Evolutionary conservation across 306 rosid genomes (phyloP), one percentile per base, ranked within the genome.

Genomic region (Gillenia trifoliata): DNA sequence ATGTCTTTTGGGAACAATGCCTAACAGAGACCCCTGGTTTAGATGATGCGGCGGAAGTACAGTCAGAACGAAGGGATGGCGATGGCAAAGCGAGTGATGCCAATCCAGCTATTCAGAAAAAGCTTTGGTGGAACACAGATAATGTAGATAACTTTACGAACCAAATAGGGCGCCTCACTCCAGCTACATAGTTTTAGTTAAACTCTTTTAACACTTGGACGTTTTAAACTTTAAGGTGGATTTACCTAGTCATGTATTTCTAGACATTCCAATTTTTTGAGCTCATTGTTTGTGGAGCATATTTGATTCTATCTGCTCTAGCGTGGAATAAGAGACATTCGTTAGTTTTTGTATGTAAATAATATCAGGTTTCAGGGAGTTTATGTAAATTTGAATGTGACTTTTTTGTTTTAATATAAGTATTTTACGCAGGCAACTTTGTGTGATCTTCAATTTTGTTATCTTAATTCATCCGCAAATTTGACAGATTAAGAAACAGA

Each of bases 1-100:
- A 82, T 64, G 61, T 73, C 41, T 82, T 82, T 65, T 82, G 85
- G 85, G 85, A 82, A 41, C 82, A 82, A 34, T 82, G 82, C 76
- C 57, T 82, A 54, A 82, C 85, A 26, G 85, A 82, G 75, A 45
- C 74, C 19, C 85, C 85, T 10, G 82, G 64, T 64, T 56, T 77
- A 31, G 69, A 59, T 19, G 76, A 73, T 29, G n/a, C 36, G 1
- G 66, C 43, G 31, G 72, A 70, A 79, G 66, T 19, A 8, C 69
- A 57, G n/a, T 59, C 74, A 8, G 75, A 50, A 54, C 52, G 75
- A 68, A 38, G 33, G 64, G 60, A 68, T 59, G 31, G 28, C 15
- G 12, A 70, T n/a, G 60, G 60, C 50, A 15, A 45, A 29, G 72
- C 49, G 68, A 61, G 43, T 22, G 73, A 56, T 47, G 49, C 59